phyloP scores from a whole-genome alignment of 2,329 filamentous ascomycete genomes.

The Plectosphaerella plurivora region DNA sequence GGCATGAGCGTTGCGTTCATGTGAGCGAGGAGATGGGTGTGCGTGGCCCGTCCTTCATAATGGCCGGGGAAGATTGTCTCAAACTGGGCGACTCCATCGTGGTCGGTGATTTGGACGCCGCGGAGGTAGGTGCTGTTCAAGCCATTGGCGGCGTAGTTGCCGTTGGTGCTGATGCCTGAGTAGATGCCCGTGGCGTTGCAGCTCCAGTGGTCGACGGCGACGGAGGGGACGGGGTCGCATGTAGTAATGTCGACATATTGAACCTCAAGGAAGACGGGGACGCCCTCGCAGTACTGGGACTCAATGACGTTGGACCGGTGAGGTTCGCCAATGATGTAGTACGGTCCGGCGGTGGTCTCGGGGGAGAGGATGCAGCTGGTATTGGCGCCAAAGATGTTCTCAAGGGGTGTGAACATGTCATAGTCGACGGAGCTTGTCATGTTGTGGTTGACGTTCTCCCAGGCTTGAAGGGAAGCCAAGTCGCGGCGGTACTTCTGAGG shows the following conservation, averaged over 20 bases:
- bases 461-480: constrained; percentile 24
- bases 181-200: constrained; percentile 36
- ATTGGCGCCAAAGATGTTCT: constrained; percentile 15
- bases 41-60: constrained; percentile 39
- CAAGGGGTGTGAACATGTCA: constrained; percentile 25
- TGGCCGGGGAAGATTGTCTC: constrained; percentile 39
- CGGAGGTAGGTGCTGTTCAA: constrained; percentile 33
- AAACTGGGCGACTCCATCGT: constrained; percentile 34
- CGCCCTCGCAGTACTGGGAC: constrained; percentile 27
- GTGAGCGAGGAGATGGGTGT: constrained; percentile 41
- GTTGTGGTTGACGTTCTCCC: constrained; percentile 29
- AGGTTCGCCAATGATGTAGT: constrained; percentile 39
- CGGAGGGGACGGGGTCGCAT: constrained; percentile 16
- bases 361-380: constrained; percentile 9
- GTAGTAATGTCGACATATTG: constrained; percentile 18
- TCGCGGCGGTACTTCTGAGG: constrained; percentile 25
- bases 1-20: constrained; percentile 24
- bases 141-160: constrained; percentile 16
- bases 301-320: constrained; percentile 40
- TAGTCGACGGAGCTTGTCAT: constrained; percentile 19
- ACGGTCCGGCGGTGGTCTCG: constrained; percentile 8
- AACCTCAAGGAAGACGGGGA: constrained; percentile 30
- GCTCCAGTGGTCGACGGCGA: constrained; percentile 17
- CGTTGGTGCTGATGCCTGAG: constrained; percentile 20
- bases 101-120: constrained; percentile 32